Evolutionary conservation across 768 basidiomycete species (phyloP), one percentile per base, ranked within the genome.

Genomic region (Termitomyces sp.): DNA sequence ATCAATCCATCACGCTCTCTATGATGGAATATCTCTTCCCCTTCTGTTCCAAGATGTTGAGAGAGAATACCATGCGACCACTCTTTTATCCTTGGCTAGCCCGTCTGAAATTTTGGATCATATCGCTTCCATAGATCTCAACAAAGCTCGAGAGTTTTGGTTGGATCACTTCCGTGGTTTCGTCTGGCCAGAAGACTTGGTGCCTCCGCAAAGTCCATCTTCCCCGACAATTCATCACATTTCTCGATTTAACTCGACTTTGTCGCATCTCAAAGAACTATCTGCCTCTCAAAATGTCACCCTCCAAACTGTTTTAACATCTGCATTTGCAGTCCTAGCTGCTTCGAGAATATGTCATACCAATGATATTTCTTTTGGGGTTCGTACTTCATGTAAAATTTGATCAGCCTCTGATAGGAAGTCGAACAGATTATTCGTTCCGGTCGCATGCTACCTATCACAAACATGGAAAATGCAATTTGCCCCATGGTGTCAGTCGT

Each of bases 1-100:
- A 34, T 74, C 73, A 14, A 70, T 74, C 22, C 73, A 74, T 45
- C 73, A 74, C 49, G 67, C 72, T 1, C 55, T 73, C n/a, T 74
- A 71, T 37, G 73, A 74, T 56, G 73, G 72, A 20, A 67, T 67
- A 8, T 71, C 71, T 13, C 68, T 74, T 43, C 72, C 71, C 2
- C 55, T 64, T 16, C 49, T 74, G 8, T 61, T 73, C 40, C 48
- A 59, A 22, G 68, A 71, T 46, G 64, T 72, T 16, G 70, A 72
- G 44, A 58, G 61, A 18, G 65, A 62, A 32, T 72, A 72, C 47
- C 27, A 44, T 13, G 66, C 62, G 1, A 26, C 49, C 24, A 10
- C 53, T 42, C 52, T 45, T 26, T 30, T 30, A 4, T 53, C 46
- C 6, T 27, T 53, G 3, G 58, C 68, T 24, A 50, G 57, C 10